Evolutionary conservation across 495 filamentous ascomycete species (phyloP).

Genomic region (Aspergillus saccharolyticus): DNA sequence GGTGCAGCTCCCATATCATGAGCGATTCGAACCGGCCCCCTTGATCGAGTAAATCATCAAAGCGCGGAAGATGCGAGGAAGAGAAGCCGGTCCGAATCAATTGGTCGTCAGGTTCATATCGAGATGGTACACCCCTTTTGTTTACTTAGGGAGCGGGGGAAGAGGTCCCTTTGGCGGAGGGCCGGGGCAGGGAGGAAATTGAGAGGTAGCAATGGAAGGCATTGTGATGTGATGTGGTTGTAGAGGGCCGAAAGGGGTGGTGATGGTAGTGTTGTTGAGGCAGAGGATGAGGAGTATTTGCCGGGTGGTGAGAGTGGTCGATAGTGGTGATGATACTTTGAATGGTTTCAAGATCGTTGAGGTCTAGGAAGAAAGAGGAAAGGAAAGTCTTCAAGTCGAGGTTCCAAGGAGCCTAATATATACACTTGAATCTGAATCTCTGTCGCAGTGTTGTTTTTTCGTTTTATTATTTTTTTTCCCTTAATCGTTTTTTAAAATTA

Average conservation of each 20-base stretch:
- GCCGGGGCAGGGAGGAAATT: constrained; percentile 77
- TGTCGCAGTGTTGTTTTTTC: no score
- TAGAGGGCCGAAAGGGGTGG: constrained; percentile 4
- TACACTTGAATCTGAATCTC: constrained; percentile 4
- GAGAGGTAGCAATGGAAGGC: constrained; percentile 59
- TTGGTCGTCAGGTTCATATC: constrained; percentile 39
- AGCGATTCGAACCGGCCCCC: constrained; percentile 20
- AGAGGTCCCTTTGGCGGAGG: constrained; percentile 80
- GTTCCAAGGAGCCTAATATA: constrained; percentile 15
- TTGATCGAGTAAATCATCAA: constrained; percentile 1
- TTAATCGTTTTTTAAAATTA: constrained; percentile 1
- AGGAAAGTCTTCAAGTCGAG: constrained; percentile 12
- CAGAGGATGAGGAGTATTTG: background rate
- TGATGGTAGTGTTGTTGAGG: constrained; percentile 3
- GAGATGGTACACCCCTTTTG: constrained; percentile 16
- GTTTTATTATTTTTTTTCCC: constrained; percentile 11
- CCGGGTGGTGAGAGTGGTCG: background rate
- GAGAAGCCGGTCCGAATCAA: constrained; percentile 21
- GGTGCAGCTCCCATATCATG: constrained; percentile 17
- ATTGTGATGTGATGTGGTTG: constrained; percentile 29
- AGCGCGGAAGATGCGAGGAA: background rate
- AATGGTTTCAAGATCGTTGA: background rate
- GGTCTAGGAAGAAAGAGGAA: constrained; percentile 9
- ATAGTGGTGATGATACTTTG: constrained; percentile 2
- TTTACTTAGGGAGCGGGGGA: constrained; percentile 73